A percentile compares a stretch with the other conserved stretches of the same genome.
Evolutionary conservation across 345 rosid genomes (phyloP).

Genomic region (Eucalyptus cladocalyx): DNA sequence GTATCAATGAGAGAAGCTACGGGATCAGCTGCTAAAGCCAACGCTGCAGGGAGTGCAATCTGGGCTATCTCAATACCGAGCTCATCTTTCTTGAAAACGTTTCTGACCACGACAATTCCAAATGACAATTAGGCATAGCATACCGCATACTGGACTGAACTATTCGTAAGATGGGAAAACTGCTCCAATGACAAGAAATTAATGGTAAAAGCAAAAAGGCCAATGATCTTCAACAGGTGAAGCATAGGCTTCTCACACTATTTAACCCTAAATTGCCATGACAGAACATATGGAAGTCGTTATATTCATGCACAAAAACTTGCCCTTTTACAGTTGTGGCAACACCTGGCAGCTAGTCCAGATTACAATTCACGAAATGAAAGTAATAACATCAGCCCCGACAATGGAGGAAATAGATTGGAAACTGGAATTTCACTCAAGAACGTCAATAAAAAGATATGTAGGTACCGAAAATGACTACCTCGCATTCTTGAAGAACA

Average conservation of each 20-base stretch:
- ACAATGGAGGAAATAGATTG: background rate
- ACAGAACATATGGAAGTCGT: background rate
- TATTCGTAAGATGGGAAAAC: background rate
- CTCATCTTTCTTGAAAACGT: conserved; percentile 49
- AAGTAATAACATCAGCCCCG: background rate
- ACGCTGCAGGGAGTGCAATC: conserved; percentile 82
- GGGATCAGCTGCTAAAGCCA: conserved; percentile 92
- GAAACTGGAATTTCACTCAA: background rate
- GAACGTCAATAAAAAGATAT: background rate
- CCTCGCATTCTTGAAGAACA: conserved; percentile 26
- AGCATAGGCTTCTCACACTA: background rate
- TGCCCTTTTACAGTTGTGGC: background rate
- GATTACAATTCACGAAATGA: background rate
- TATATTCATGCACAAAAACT: background rate
- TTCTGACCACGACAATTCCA: conserved; percentile 18
- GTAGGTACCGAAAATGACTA: background rate
- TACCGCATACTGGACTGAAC: background rate
- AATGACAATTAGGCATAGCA: background rate
- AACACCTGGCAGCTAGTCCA: background rate
- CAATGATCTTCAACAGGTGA: background rate
- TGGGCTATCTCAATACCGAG: conserved; percentile 71
- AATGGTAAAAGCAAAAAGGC: background rate
- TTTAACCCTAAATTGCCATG: background rate
- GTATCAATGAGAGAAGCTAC: conserved; percentile 90
- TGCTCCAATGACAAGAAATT: background rate